phyloP scores from a whole-genome alignment of 768 basidiomycete species.

The Mycena pura region DNA sequence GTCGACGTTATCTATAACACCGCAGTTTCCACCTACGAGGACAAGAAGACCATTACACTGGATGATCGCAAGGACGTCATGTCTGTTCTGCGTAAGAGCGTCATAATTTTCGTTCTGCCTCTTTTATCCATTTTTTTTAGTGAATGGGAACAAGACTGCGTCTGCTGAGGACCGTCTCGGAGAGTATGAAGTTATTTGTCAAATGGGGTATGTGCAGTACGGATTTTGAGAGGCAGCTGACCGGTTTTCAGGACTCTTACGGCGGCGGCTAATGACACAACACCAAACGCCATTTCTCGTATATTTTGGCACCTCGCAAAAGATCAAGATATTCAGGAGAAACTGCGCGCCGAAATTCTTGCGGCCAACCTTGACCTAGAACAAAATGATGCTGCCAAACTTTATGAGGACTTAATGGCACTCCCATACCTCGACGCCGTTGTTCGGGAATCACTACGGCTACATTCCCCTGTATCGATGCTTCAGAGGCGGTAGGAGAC shows the following conservation, averaged over 20 bases:
- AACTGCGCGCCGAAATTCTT: constrained; percentile 37
- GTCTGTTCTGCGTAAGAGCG: constrained; percentile 38
- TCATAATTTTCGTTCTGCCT: too few species aligned
- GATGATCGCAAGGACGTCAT: constrained; percentile 34
- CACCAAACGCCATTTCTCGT: constrained; percentile 38
- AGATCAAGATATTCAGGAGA: constrained; percentile 40
- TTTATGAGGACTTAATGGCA: constrained; percentile 34
- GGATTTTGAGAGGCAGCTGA: too few species aligned
- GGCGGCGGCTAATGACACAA: constrained; percentile 17
- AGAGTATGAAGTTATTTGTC: constrained; percentile 39
- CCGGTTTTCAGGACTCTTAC: not conserved
- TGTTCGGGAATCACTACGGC: constrained; percentile 42
- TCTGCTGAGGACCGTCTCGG: constrained; percentile 35
- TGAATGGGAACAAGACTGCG: constrained; percentile 39
- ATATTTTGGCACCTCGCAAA: constrained; percentile 36
- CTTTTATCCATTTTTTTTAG: too few species aligned
- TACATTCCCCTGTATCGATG: too few species aligned
- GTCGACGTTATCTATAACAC: constrained; percentile 42
- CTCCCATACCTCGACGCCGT: constrained; percentile 45
- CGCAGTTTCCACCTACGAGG: constrained; percentile 39
- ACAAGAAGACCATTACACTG: constrained; percentile 42
- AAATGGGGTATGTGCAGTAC: too few species aligned
- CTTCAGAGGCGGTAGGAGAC: too few species aligned
- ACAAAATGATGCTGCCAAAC: constrained; percentile 18
- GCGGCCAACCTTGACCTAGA: constrained; percentile 9